Base-by-base conservation (phyloP, 2,329 filamentous ascomycete genomes). In the Fusarium bactridioides region DNA sequence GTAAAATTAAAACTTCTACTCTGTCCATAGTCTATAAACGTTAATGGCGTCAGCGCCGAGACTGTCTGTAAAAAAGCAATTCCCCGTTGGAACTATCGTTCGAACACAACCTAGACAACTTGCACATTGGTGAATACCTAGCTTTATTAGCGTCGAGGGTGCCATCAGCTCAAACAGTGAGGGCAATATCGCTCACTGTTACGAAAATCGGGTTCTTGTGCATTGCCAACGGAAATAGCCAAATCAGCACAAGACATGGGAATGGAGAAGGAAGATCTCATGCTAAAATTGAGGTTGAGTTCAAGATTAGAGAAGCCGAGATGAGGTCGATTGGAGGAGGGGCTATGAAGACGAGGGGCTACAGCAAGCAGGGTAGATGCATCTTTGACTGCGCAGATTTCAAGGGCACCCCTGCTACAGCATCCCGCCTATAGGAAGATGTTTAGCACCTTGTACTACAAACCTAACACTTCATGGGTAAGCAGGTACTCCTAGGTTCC, bases 21-120 rank as follows among this genome's bases (percentile, higher is more conserved):
- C n/a, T 25, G 9, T 10, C 27, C 27, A 29, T 29, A 23, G 15
- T 51, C 31, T 25, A 29, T 54, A 45, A 68, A 41, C 63, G 53
- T 27, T 35, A 35, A 74, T 76, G 67, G 67, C 64, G 72, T 75
- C 65, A 76, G 59, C 50, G 38, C 43, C 29, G 66, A 61, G 62
- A 47, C 41, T 35, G 31, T 67, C 59, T 59, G 44, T 19, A 40
- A 76, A 75, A 74, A 76, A 75, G 74, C 57, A 75, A 74, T 38
- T 41, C 31, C 27, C 33, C n/a, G n/a, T 23, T 55, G n/a, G 35
- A 60, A 51, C 41, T 64, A 48, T 66, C n/a, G 21, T 33, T 45
- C 19, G 40, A 45, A n/a, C 29, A 43, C 53, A 64, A 21, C 16
- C 27, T 29, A 29, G 10, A 29, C 27, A 29, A 29, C 27, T 38